Base-by-base conservation (phyloP, 352 stramenopile genomes). In the Phytophthora aleatoria region DNA sequence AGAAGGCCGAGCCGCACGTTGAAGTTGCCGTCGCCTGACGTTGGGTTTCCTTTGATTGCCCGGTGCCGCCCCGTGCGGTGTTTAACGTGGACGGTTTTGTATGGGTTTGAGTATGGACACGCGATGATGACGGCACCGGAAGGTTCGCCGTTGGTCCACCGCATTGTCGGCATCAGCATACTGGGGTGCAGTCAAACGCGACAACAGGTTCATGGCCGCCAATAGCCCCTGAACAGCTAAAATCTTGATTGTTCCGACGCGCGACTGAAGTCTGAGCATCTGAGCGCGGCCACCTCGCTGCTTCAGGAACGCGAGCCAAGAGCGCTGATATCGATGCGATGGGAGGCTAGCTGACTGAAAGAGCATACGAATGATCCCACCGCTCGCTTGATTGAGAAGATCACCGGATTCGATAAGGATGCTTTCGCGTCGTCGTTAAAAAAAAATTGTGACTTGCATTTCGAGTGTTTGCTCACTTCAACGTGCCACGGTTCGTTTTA, bases 11-110 rank as follows among this genome's bases (percentile, higher is more conserved):
- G n/a, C 20, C 8, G 33, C 50, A 50, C 31, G 11, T 67, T 67
- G 59, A 67, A 67, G 50, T 67, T 50, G 33, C 13, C 13, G 24
- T n/a, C 16, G 13, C 5, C 16, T 38, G 6, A 10, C 31, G 30
- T 67, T 67, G 59, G 50, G 50, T 67, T 67, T 67, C 58, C 24
- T 50, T 7, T 2, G 59, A 67, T 67, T 61, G 59, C 43, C 30
- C 13, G 16, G 49, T 50, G 48, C 57, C 26, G 44, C 44, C 20
- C 48, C 38, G 33, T 30, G 28, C 20, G 15, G 27, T 28, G 50
- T 57, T 57, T 48, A 64, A 57, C 47, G 13, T 35, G 20, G 20
- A 12, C 10, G 11, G 6, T 42, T 50, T 50, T 28, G 50, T 54
- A 56, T 51, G 45, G 36, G 16, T 8, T 24, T 38, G 11, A 58